phyloP scores from a whole-genome alignment of 1,284 basidiomycete species.

The Ceratobasidium sp. region DNA sequence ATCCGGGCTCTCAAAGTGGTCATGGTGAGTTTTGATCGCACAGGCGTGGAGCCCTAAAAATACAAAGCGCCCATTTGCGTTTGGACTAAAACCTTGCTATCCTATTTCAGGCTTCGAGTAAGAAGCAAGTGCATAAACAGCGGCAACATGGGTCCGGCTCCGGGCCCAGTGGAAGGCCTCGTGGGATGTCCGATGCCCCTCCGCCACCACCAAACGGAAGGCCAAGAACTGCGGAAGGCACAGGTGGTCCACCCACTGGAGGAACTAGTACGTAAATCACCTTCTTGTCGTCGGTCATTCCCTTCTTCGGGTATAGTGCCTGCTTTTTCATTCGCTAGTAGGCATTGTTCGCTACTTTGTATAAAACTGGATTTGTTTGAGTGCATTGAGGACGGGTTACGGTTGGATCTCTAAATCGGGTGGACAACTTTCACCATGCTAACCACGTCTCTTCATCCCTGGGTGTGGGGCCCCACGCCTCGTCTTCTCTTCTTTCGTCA shows the following conservation, averaged over 20 bases:
- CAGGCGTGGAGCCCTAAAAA: not conserved
- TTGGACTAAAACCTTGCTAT: constrained; percentile 4
- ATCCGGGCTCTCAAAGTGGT: constrained; percentile 64
- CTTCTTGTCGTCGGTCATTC: not conserved
- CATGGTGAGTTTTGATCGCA: constrained; percentile 23
- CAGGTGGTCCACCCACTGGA: constrained; percentile 6
- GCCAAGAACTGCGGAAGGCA: constrained; percentile 34
- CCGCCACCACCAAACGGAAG: constrained; percentile 20
- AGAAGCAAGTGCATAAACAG: constrained; percentile 43
- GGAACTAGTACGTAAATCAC: constrained; percentile 37
- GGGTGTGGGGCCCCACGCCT: constrained; percentile 39
- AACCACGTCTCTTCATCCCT: not conserved
- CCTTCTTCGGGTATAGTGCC: not conserved
- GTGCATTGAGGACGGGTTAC: not conserved
- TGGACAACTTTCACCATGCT: not conserved
- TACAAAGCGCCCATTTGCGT: not conserved
- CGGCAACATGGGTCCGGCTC: constrained; percentile 41
- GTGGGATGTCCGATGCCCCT: constrained; percentile 37
- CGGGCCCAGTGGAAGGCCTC: constrained; percentile 34
- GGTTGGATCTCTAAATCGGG: not conserved
- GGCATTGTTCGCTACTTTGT: constrained; percentile 23
- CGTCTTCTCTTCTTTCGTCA: constrained; percentile 4
- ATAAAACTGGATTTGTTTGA: constrained; percentile 23
- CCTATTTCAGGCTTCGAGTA: constrained; percentile 39
- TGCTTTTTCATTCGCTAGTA: not conserved